Conservation (phyloP, 176 grass and related monocot genomes). For the Triticum urartu region DNA sequence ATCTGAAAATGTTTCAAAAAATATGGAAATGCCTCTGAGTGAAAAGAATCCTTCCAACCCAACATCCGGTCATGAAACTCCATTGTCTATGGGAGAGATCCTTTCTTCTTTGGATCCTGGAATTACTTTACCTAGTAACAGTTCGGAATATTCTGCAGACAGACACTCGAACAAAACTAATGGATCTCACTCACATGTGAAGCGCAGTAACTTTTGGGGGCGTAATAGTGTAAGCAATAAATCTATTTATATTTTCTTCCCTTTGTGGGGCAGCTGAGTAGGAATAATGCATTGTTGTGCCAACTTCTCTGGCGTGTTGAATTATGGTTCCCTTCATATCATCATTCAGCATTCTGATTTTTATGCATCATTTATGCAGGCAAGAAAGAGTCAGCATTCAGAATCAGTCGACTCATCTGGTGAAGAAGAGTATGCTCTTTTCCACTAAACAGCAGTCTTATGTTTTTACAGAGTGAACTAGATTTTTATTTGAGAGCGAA, state of each 20-base stretch:
- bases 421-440: slow-evolving; percentile 92
- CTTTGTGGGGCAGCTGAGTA: not conserved
- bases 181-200: slow-evolving; percentile 66
- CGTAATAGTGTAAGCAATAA: slow-evolving; percentile 72
- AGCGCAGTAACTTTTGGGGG: slow-evolving; percentile 85
- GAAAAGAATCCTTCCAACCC: slow-evolving; percentile 59
- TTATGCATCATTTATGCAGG: slow-evolving; percentile 55
- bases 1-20: slow-evolving; percentile 48
- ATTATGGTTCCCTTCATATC: slow-evolving; percentile 10
- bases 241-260: slow-evolving; percentile 1
- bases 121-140: slow-evolving; percentile 58
- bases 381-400: slow-evolving; percentile 70
- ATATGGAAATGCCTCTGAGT: slow-evolving; percentile 30
- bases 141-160: slow-evolving; percentile 64
- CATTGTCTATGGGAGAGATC: slow-evolving; percentile 98
- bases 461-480: not conserved
- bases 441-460: slow-evolving; percentile 10
- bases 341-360: slow-evolving; percentile 27
- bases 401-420: slow-evolving; percentile 95
- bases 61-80: slow-evolving; percentile 42
- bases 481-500: too few relatives aligned
- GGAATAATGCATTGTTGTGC: not conserved
- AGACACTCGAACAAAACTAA: slow-evolving; percentile 68
- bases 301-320: slow-evolving; percentile 6
- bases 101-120: slow-evolving; percentile 93